These are phyloP conservation scores for Fusarium sulawesiense DNA, from an alignment of 2,329 filamentous ascomycete species.

Conservation along the genomic window DNA sequence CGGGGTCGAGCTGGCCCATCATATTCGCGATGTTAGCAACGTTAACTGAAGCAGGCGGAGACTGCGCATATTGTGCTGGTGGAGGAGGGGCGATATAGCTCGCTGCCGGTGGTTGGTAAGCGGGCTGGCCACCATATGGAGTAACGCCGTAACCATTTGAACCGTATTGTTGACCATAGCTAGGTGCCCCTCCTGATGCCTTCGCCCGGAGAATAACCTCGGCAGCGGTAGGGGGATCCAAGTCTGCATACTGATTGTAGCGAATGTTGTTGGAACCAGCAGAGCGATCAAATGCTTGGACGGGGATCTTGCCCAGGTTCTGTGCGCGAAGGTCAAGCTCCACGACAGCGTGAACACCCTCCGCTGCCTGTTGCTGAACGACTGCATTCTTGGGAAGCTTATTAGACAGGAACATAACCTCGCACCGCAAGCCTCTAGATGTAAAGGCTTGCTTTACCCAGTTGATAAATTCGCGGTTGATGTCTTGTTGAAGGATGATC, in stretches of 20 bases:
- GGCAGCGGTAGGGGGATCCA: slow-evolving; percentile 81
- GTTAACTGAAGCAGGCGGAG: slow-evolving; percentile 44
- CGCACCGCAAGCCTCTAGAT: slow-evolving; percentile 76
- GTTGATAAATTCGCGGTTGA: slow-evolving; percentile 81
- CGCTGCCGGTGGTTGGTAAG: slow-evolving; percentile 46
- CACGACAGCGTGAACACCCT: slow-evolving; percentile 88
- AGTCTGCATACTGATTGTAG: slow-evolving; percentile 87
- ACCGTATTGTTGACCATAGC: slow-evolving; percentile 49
- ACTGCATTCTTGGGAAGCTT: slow-evolving; percentile 81
- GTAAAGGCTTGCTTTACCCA: slow-evolving; percentile 85
- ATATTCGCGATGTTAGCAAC: slow-evolving; percentile 70
- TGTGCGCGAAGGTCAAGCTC: slow-evolving; percentile 79
- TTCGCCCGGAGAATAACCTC: slow-evolving; percentile 83
- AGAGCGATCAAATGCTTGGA: slow-evolving; percentile 88
- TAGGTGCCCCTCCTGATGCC: slow-evolving; percentile 49
- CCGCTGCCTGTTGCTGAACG: slow-evolving; percentile 85
- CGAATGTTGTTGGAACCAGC: slow-evolving; percentile 78
- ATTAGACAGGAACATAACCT: slow-evolving; percentile 83
- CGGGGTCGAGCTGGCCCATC: slow-evolving; percentile 75
- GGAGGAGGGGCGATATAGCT: slow-evolving; percentile 45
- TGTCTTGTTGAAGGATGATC: slow-evolving; percentile 82
- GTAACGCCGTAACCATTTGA: slow-evolving; percentile 45
- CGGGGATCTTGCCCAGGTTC: slow-evolving; percentile 75
- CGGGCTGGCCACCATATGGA: slow-evolving; percentile 49
- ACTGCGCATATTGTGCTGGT: slow-evolving; percentile 50